Base-by-base conservation (phyloP, 2,329 filamentous ascomycete genomes). In the Penicillium sp. region DNA sequence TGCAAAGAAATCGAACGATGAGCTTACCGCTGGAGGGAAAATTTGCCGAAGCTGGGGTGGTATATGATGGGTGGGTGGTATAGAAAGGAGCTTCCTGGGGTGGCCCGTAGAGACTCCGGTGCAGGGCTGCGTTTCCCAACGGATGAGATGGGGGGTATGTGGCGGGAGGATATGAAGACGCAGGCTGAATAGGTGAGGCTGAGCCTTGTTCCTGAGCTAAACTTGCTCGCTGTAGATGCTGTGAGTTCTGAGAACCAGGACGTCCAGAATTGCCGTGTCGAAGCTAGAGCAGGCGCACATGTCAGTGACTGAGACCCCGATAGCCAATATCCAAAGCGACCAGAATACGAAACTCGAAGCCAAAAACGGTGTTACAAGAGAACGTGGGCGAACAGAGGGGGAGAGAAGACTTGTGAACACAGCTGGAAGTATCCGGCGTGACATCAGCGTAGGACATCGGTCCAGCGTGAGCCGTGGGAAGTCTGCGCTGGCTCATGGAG, bases 11-110 rank as follows among this genome's bases (percentile, higher is more conserved):
- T 58, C 24, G 49, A 29, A 38, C 43, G 39, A 47, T 36, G 18
- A 21, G 81, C 88, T 81, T 78, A 94, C 91, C 90, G 80, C 90
- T 89, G 71, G 91, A 91, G 61, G 90, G 87, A 76, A 96, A 96
- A 78, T 89, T 89, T 76, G 88, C 90, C 52, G 89, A 86, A 57
- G 88, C 85, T 77, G 88, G 91, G 64, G 90, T 87, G 52, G 88
- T 92, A 79, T 96, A 96, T 10, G 90, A 85, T 72, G 87, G 85
- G 71, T 94, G 90, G 55, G 88, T 84, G 70, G 89, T 86, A 75
- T 93, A 96, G 66, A 84, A 86, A 43, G 86, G 82, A 49, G 89
- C 77, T 64, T 95, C 89, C 68, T 86, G 84, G 47, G 83, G 80
- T 60, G 86, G 83, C 60, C 88, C 85, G 75, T 94, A 94, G n/a